Percentiles rank a stretch among this genome's conserved stretches.
Conservation (phyloP, 164 flowering plant species). For the Magnolia kwangsiensis region DNA sequence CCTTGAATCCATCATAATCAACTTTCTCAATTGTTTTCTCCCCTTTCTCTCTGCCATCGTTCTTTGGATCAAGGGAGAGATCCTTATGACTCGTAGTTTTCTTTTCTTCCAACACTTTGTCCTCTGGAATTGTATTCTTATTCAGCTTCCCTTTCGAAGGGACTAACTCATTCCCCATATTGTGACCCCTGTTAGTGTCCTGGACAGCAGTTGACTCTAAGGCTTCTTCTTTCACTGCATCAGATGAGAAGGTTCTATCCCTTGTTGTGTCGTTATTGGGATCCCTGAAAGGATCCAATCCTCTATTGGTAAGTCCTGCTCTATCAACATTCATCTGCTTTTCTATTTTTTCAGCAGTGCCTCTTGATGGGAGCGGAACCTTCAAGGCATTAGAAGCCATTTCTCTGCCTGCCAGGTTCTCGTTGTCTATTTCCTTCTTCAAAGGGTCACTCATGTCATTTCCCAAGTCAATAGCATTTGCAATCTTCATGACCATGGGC, state of each 20-base stretch:
- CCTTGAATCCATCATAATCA: slow-evolving; percentile 19
- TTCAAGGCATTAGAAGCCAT: slow-evolving; percentile 17
- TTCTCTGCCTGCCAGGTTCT: slow-evolving; percentile 26
- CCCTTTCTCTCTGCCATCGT: slow-evolving; percentile 20
- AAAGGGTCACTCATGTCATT: slow-evolving; percentile 8
- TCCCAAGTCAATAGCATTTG: slow-evolving; percentile 11
- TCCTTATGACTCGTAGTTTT: slow-evolving; percentile 16
- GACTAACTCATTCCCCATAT: background rate
- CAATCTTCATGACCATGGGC: slow-evolving; percentile 19
- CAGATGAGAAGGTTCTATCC: slow-evolving; percentile 18
- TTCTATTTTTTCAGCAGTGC: slow-evolving; percentile 5
- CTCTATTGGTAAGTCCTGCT: slow-evolving; percentile 13
- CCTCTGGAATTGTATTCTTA: slow-evolving; percentile 18
- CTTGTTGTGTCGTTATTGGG: slow-evolving; percentile 16
- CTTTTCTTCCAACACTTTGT: slow-evolving; percentile 18
- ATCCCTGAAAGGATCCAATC: slow-evolving; percentile 18
- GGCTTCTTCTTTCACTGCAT: slow-evolving; percentile 23
- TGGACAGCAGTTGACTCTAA: slow-evolving; percentile 16
- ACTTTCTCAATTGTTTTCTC: slow-evolving; percentile 15
- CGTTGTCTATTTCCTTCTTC: slow-evolving; percentile 33
- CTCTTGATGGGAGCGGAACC: slow-evolving; percentile 9
- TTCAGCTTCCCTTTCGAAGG: slow-evolving; percentile 23
- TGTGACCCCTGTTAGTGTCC: background rate
- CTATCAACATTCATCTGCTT: slow-evolving; percentile 14
- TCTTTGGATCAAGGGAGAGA: slow-evolving; percentile 9